A percentile compares a stretch with the other conserved stretches of the same genome.
These are phyloP conservation scores for Chaetomium strumarium DNA, from an alignment of 2,329 filamentous ascomycete species.

Conservation along the genomic window DNA sequence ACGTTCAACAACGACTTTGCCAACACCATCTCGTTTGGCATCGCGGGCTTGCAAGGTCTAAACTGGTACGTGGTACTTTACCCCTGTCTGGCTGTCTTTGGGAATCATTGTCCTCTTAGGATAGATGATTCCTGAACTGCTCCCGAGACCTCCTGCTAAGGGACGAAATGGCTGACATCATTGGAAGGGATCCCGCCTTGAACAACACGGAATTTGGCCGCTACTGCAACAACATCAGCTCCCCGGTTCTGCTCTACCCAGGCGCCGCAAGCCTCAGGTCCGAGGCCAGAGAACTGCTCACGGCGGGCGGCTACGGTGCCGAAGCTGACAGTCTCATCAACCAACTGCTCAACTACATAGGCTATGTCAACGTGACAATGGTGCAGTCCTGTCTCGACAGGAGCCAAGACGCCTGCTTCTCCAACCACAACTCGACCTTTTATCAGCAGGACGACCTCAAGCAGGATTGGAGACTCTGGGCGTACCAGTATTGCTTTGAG, in stretches of 20 bases:
- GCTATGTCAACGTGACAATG: constrained; percentile 33
- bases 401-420: constrained; percentile 35
- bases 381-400: constrained; percentile 21
- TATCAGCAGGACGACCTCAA: constrained; percentile 33
- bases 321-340: constrained; percentile 35
- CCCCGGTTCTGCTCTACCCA: constrained; percentile 37
- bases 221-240: constrained; percentile 45
- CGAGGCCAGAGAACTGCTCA: constrained; percentile 36
- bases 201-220: constrained; percentile 37
- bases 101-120: no score
- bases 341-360: constrained; percentile 48
- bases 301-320: constrained; percentile 35
- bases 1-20: constrained; percentile 46
- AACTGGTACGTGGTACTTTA: no score
- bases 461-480: constrained; percentile 43
- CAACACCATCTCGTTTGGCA: constrained; percentile 35
- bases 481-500: constrained; percentile 51
- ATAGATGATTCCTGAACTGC: no score
- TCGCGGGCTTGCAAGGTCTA: constrained; percentile 40
- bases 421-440: constrained; percentile 31
- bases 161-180: no score
- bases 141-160: no score
- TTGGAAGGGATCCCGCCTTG: constrained; percentile 45
- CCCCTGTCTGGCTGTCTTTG: no score
- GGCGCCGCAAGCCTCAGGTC: constrained; percentile 31